phyloP scores from a whole-genome alignment of 371 early-diverging fungal genomes.

The Actinomucor elegans region DNA sequence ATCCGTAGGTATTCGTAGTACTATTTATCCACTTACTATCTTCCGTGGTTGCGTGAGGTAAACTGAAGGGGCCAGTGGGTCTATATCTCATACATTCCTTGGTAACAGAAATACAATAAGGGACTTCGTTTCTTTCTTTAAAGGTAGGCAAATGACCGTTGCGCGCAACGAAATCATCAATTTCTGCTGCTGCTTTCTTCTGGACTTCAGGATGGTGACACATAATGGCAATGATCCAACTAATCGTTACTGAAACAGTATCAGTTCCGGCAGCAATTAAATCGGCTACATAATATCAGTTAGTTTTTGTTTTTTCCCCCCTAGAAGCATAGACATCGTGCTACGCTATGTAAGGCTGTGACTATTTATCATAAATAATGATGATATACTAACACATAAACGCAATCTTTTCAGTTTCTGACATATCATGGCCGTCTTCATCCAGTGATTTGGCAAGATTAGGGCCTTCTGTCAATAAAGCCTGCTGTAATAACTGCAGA shows the following conservation, averaged over 20 bases:
- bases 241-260: slow-evolving; percentile 4
- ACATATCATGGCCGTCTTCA: neutral
- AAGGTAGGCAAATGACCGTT: slow-evolving; percentile 8
- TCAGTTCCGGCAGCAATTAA: slow-evolving; percentile 17
- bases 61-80: slow-evolving; percentile 6
- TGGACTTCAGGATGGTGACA: slow-evolving; percentile 17
- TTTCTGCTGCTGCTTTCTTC: slow-evolving; percentile 3
- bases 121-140: slow-evolving; percentile 8
- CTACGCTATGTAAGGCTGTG: too few species aligned
- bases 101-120: slow-evolving; percentile 6
- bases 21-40: slow-evolving; percentile 22
- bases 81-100: slow-evolving; percentile 18
- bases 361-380: neutral
- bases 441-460: slow-evolving; percentile 7
- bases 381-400: neutral
- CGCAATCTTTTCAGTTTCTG: slow-evolving; percentile 1
- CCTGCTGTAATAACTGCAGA: slow-evolving; percentile 1
- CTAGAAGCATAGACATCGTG: too few species aligned
- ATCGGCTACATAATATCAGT: slow-evolving; percentile 12
- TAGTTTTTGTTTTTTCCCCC: too few species aligned
- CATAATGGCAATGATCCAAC: slow-evolving; percentile 9
- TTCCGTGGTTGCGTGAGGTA: slow-evolving; percentile 5
- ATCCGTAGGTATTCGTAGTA: neutral
- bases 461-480: neutral
- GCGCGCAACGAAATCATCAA: slow-evolving; percentile 12